Evolutionary conservation across 2,329 filamentous ascomycete species (phyloP).

Genomic region (Cytospora leucostoma): DNA sequence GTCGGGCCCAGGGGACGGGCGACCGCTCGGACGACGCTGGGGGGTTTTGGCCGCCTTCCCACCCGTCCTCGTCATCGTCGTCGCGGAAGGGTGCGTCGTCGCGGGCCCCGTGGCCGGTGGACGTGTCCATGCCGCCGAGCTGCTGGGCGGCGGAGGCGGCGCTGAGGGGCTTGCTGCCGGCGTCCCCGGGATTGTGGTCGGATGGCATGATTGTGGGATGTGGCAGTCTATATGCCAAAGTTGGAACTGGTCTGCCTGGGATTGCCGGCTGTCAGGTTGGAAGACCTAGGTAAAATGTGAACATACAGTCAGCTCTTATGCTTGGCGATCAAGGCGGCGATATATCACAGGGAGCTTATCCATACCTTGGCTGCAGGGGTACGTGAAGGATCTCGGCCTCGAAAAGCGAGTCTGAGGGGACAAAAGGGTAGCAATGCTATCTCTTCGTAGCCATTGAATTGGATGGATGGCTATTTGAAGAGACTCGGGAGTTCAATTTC

Average conservation of each 20-base stretch:
- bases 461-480: neutral
- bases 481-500: neutral
- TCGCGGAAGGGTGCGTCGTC: conserved; percentile 32
- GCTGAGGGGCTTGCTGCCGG: conserved; percentile 37
- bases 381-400: neutral
- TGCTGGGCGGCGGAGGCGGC: conserved; percentile 37
- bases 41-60: conserved; percentile 39
- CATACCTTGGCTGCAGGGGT: neutral
- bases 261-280: neutral
- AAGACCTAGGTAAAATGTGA: neutral
- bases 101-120: neutral
- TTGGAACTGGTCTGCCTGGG: conserved; percentile 5
- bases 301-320: neutral
- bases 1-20: conserved; percentile 40
- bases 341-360: neutral
- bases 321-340: neutral
- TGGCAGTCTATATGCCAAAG: conserved; percentile 2
- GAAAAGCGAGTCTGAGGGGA: neutral
- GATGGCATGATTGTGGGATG: conserved; percentile 47
- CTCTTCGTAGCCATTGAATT: conserved; percentile 17
- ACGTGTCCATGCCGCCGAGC: conserved; percentile 26
- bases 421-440: conserved; percentile 2
- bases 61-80: conserved; percentile 32
- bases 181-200: conserved; percentile 53
- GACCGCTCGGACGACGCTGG: conserved; percentile 46